A percentile compares a stretch with the other conserved stretches of the same genome.
These are phyloP conservation scores for Ogataea angusta DNA, from an alignment of 805 yeast species.

Conservation along the genomic window DNA sequence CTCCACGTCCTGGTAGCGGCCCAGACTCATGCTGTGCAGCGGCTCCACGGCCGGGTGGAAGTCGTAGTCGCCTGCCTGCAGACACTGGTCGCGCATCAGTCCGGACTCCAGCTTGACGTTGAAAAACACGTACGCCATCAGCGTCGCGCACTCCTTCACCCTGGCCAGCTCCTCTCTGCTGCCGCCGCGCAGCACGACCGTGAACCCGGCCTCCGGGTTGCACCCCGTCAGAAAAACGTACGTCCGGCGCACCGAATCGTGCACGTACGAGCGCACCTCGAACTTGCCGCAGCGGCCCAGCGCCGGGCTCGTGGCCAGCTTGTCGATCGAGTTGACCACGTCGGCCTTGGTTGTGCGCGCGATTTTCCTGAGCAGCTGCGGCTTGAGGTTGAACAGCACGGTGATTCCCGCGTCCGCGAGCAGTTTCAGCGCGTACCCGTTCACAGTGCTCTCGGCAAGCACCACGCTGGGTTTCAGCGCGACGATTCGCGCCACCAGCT, in stretches of 20 bases:
- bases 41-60: conserved; percentile 16
- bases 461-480: conserved; percentile 77
- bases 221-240: conserved; percentile 81
- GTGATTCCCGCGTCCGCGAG: conserved; percentile 74
- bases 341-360: conserved; percentile 81
- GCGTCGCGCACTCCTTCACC: conserved; percentile 75
- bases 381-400: conserved; percentile 78
- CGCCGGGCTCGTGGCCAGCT: conserved; percentile 64
- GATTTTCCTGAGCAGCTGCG: conserved; percentile 74
- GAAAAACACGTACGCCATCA: conserved; percentile 74
- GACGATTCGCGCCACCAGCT: conserved; percentile 72
- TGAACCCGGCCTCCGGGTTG: conserved; percentile 69
- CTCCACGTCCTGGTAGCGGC: conserved; percentile 31
- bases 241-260: conserved; percentile 57
- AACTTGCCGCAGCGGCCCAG: conserved; percentile 75
- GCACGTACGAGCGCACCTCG: conserved; percentile 65
- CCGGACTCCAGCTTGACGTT: conserved; percentile 79
- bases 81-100: conserved; percentile 66
- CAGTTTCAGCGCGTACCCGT: conserved; percentile 75
- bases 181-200: conserved; percentile 83
- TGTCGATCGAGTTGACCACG: conserved; percentile 81
- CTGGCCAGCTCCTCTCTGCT: conserved; percentile 56
- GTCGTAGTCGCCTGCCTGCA: conserved; percentile 41
- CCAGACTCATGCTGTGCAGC: conserved; percentile 18
- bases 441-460: conserved; percentile 72